Evolutionary conservation across 164 flowering plant species (phyloP).

Genomic region (Houttuynia cordata): DNA sequence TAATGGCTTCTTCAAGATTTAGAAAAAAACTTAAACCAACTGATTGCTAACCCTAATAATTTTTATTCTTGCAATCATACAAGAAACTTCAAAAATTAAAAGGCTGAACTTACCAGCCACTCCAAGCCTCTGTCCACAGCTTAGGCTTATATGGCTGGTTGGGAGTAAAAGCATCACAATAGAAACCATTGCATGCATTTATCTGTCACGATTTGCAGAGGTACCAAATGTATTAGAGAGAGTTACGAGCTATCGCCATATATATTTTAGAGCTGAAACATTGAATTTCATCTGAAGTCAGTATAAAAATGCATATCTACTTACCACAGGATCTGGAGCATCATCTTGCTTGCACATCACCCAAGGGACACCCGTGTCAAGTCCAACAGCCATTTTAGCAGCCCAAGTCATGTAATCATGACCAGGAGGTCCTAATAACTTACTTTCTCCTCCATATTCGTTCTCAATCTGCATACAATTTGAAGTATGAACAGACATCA

Average conservation of each 20-base stretch:
- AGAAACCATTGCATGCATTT: slow-evolving; percentile 92
- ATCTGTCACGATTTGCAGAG: slow-evolving; percentile 34
- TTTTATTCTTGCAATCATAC: not conserved
- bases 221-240: not conserved
- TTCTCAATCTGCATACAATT: slow-evolving; percentile 45
- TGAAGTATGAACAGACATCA: not conserved
- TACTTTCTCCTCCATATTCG: slow-evolving; percentile 43
- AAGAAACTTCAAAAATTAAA: not conserved
- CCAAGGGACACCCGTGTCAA: slow-evolving; percentile 69
- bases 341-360: slow-evolving; percentile 75
- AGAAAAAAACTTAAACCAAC: too few species aligned
- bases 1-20: too few species aligned
- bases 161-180: slow-evolving; percentile 79
- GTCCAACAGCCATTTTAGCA: slow-evolving; percentile 53
- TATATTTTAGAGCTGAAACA: not conserved
- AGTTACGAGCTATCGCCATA: not conserved
- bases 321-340: slow-evolving; percentile 72
- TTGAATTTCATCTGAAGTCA: too few species aligned
- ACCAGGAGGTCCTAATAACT: slow-evolving; percentile 46
- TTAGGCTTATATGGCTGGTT: slow-evolving; percentile 88
- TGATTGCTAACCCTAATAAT: not conserved
- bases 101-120: slow-evolving; percentile 50
- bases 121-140: slow-evolving; percentile 96
- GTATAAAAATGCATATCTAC: slow-evolving; percentile 1
- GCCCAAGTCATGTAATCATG: slow-evolving; percentile 57